phyloP scores from a whole-genome alignment of 768 basidiomycete genomes.

The Boletus rufocinnamomeus region DNA sequence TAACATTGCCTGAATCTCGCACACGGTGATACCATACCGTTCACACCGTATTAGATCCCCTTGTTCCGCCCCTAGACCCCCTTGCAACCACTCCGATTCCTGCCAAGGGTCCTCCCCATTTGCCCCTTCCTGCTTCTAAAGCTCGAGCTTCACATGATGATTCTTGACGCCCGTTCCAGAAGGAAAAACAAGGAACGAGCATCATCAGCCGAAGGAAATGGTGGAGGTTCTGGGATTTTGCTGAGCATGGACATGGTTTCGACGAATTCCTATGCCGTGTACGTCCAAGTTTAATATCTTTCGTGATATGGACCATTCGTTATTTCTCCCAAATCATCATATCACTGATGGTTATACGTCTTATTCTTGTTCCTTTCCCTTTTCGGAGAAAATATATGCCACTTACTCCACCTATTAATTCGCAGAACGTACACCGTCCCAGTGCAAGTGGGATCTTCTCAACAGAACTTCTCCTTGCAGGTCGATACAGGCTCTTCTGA shows the following conservation, averaged over 20 bases:
- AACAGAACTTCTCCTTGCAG: slow-evolving; percentile 61
- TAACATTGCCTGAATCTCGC: slow-evolving; percentile 22
- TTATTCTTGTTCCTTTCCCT: not conserved
- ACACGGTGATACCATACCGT: slow-evolving; percentile 20
- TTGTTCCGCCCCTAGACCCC: not conserved
- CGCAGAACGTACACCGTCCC: slow-evolving; percentile 67
- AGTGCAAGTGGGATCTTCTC: slow-evolving; percentile 50
- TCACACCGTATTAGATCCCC: not conserved
- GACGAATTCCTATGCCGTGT: slow-evolving; percentile 59
- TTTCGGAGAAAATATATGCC: not conserved
- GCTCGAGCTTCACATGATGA: slow-evolving; percentile 13
- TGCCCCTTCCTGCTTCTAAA: not conserved
- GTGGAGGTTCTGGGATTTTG: slow-evolving; percentile 56
- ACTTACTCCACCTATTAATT: slow-evolving; percentile 3
- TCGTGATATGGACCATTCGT: not conserved
- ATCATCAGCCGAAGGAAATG: slow-evolving; percentile 41
- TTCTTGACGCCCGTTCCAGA: slow-evolving; percentile 7
- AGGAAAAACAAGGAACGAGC: slow-evolving; percentile 15
- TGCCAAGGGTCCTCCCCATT: not conserved
- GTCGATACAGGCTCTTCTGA: slow-evolving; percentile 85
- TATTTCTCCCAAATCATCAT: not conserved
- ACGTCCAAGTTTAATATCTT: slow-evolving; percentile 11
- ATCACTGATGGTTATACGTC: not conserved
- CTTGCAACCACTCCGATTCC: not conserved
- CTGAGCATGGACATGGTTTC: slow-evolving; percentile 58